Evolutionary conservation across 2,329 filamentous ascomycete species (phyloP).

Genomic region (Talaromyces verruculosus): DNA sequence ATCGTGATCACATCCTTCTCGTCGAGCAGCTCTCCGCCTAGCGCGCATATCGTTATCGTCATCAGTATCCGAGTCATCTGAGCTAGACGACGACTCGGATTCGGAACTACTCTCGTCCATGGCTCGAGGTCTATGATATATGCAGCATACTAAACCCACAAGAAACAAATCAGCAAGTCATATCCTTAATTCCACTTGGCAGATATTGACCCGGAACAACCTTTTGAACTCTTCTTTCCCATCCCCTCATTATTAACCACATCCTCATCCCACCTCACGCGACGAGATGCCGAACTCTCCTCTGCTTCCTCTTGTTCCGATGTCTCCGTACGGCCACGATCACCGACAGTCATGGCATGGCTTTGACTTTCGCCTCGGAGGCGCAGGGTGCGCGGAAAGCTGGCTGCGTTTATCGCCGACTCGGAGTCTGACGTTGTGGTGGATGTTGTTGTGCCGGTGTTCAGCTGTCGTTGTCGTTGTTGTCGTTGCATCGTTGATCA

Average conservation of each 20-base stretch:
- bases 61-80: constrained; percentile 28
- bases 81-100: constrained; percentile 51
- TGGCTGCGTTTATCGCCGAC: constrained; percentile 22
- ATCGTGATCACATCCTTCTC: constrained; percentile 22
- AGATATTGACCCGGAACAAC: constrained; percentile 48
- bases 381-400: constrained; percentile 22
- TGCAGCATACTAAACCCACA: constrained; percentile 78
- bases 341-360: constrained; percentile 18
- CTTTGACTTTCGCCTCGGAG: constrained; percentile 16
- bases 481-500: constrained; percentile 7
- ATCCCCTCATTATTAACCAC: constrained; percentile 95
- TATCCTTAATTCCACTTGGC: neutral
- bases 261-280: constrained; percentile 88
- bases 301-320: constrained; percentile 25
- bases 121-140: constrained; percentile 83
- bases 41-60: constrained; percentile 18
- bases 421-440: constrained; percentile 23
- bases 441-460: neutral
- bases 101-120: constrained; percentile 76
- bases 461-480: constrained; percentile 1
- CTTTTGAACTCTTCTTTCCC: constrained; percentile 92
- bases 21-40: constrained; percentile 22
- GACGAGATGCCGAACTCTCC: constrained; percentile 46
- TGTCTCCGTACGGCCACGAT: constrained; percentile 24
- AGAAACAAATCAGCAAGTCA: neutral